phyloP scores from a whole-genome alignment of 1,139 yeast species.

The Chernovozyma aurita region DNA sequence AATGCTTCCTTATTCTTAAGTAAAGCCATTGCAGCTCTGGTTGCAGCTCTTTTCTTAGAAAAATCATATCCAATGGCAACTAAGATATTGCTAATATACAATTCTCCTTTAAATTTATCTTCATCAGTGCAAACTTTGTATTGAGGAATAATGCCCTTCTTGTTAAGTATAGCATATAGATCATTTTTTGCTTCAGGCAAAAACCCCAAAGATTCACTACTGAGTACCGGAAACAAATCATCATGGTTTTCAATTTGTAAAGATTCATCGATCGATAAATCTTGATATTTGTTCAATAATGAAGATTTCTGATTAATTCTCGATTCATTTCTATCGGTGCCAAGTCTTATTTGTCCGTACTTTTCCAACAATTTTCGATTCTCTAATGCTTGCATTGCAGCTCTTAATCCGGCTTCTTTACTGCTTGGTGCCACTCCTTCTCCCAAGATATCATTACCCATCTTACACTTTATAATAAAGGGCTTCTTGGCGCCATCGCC shows the following conservation, averaged over 20 bases:
- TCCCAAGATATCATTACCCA: constrained; percentile 55
- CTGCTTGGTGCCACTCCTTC: constrained; percentile 55
- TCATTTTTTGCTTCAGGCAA: constrained; percentile 37
- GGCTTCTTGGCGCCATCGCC: constrained; percentile 50
- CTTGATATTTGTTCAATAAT: constrained; percentile 4
- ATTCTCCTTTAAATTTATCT: constrained; percentile 31
- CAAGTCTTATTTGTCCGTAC: constrained; percentile 54
- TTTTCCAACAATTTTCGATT: constrained; percentile 60
- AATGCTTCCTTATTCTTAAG: constrained; percentile 30
- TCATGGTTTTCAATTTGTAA: background rate
- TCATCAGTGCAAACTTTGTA: constrained; percentile 30
- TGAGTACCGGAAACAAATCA: constrained; percentile 25
- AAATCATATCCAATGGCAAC: constrained; percentile 37
- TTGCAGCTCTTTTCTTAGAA: constrained; percentile 41
- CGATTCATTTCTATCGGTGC: constrained; percentile 53
- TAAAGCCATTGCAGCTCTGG: constrained; percentile 45
- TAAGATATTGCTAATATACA: constrained; percentile 31
- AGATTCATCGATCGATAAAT: background rate
- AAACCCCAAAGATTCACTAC: constrained; percentile 20
- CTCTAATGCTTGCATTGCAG: constrained; percentile 67
- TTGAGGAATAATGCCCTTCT: constrained; percentile 37
- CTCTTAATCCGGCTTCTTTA: constrained; percentile 66
- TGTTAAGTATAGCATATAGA: constrained; percentile 41
- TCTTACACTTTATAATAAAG: constrained; percentile 62
- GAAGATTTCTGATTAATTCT: constrained; percentile 13